These are phyloP conservation scores for Porpolomopsis calyptriformis DNA, from an alignment of 768 basidiomycete genomes.

Conservation along the genomic window DNA sequence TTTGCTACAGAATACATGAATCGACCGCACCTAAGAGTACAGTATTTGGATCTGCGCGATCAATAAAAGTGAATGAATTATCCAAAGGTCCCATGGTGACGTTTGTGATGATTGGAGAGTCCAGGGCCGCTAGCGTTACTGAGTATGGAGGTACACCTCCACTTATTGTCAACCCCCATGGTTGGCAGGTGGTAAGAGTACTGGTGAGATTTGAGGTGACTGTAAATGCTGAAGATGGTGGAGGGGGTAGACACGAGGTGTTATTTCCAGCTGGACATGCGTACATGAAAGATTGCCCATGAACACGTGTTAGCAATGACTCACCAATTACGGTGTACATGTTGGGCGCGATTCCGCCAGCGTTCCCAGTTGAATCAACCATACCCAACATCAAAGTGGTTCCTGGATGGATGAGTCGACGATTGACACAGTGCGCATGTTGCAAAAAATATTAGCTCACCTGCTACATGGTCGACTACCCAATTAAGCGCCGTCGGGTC, in stretches of 20 bases:
- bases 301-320: conserved; percentile 7
- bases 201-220: conserved; percentile 28
- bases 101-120: conserved; percentile 31
- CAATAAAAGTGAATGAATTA: conserved; percentile 32
- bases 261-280: conserved; percentile 10
- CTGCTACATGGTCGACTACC: conserved; percentile 29
- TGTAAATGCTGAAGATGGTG: conserved; percentile 10
- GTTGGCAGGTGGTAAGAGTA: conserved; percentile 31
- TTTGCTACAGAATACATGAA: background rate
- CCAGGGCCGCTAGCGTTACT: conserved; percentile 28
- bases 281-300: background rate
- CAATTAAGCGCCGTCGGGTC: conserved; percentile 30
- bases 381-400: conserved; percentile 33
- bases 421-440: background rate
- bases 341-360: conserved; percentile 29
- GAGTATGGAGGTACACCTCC: conserved; percentile 37
- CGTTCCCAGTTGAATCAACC: conserved; percentile 32
- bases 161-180: conserved; percentile 35
- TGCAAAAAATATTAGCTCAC: conserved; percentile 22
- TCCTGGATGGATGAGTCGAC: conserved; percentile 20
- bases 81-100: conserved; percentile 28
- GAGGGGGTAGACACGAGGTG: conserved; percentile 10
- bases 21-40: conserved; percentile 30
- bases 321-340: conserved; percentile 29
- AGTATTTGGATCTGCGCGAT: conserved; percentile 27